Conservation (phyloP, 352 stramenopile species). For the Globisporangium ultimum region DNA sequence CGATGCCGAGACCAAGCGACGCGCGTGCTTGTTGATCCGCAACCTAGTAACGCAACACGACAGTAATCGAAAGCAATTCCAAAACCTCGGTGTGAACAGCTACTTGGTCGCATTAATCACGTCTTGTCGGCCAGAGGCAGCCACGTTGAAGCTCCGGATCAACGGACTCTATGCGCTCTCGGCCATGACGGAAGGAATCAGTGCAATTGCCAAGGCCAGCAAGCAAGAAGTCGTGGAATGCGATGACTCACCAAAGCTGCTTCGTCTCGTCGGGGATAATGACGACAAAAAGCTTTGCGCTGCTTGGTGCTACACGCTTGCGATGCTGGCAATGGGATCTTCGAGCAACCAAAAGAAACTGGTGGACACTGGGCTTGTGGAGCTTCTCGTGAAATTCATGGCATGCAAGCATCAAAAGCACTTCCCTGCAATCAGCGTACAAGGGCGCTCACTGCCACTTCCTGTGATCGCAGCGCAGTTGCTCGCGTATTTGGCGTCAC, state of each 20-base stretch:
- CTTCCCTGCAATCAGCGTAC: too few species aligned
- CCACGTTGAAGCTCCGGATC: conserved; percentile 33
- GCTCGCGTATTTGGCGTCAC: conserved; percentile 40
- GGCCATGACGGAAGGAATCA: conserved; percentile 39
- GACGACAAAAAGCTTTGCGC: conserved; percentile 32
- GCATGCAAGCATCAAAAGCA: neutral
- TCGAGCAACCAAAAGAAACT: conserved; percentile 50
- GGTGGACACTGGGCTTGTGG: conserved; percentile 28
- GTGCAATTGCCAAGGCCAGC: conserved; percentile 23
- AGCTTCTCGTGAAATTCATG: conserved; percentile 36
- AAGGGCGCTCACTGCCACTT: conserved; percentile 12
- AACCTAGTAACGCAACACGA: conserved; percentile 52
- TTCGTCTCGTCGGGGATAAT: conserved; percentile 19
- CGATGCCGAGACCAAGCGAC: conserved; percentile 20
- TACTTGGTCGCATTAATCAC: conserved; percentile 29
- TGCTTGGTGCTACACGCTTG: conserved; percentile 44
- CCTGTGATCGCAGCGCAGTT: conserved; percentile 32
- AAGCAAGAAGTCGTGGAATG: conserved; percentile 66
- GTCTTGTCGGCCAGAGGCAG: neutral
- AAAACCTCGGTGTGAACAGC: conserved; percentile 39
- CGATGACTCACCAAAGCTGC: conserved; percentile 33
- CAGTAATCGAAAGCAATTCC: conserved; percentile 46
- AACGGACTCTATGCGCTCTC: conserved; percentile 48
- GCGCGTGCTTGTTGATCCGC: conserved; percentile 39
- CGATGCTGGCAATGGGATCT: conserved; percentile 35